Conservation (phyloP, 768 basidiomycete genomes). For the Boletus sensibilis region DNA sequence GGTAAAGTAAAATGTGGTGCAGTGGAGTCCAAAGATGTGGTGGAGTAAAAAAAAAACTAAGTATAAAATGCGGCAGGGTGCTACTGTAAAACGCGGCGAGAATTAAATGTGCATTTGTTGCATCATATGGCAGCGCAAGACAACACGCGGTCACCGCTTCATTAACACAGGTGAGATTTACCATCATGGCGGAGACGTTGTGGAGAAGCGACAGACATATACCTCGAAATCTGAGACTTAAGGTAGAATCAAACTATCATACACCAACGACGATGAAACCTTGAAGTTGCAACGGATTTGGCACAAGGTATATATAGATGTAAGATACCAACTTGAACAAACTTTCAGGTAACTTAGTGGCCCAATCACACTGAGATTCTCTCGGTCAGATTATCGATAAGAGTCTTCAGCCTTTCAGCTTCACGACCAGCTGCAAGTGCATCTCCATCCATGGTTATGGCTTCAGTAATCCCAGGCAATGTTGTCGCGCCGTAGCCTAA, state of each 20-base stretch:
- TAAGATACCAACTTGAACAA: background rate
- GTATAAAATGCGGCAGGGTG: too few species aligned
- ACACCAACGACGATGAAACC: background rate
- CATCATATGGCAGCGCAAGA: background rate
- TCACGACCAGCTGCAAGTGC: constrained; percentile 60
- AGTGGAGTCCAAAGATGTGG: too few species aligned
- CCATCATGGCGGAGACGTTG: background rate
- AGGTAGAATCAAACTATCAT: background rate
- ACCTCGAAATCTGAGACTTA: background rate
- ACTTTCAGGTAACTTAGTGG: background rate
- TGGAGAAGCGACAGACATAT: background rate
- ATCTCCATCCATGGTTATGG: constrained; percentile 70
- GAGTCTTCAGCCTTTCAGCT: constrained; percentile 51
- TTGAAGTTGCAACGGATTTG: background rate
- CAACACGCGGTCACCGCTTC: background rate
- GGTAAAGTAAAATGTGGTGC: too few species aligned
- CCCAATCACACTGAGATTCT: constrained; percentile 18
- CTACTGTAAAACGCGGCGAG: too few species aligned
- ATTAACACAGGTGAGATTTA: background rate
- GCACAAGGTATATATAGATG: background rate
- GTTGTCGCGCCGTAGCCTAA: constrained; percentile 86
- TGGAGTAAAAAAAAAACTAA: too few species aligned
- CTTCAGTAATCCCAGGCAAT: constrained; percentile 78
- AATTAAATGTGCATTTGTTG: too few species aligned
- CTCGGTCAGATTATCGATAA: constrained; percentile 52